phyloP scores from a whole-genome alignment of 441 rosid species.

The Lagerstroemia fauriei region DNA sequence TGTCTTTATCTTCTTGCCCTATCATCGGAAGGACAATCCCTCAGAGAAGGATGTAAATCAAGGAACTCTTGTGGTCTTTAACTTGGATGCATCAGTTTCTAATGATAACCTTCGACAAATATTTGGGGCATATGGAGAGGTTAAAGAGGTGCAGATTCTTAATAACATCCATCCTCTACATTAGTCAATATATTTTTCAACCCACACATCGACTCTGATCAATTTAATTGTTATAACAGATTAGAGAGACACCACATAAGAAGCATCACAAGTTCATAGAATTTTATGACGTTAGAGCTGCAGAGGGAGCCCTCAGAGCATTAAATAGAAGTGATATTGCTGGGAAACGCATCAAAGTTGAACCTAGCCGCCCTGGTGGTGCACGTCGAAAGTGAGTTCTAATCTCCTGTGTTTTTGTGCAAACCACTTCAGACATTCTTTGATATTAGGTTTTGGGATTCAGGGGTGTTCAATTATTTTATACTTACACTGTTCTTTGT shows the following conservation, averaged over 20 bases:
- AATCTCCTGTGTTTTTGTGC: background rate
- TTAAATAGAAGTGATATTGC: conserved; percentile 82
- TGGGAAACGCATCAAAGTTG: conserved; percentile 88
- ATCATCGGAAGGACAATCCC: conserved; percentile 67
- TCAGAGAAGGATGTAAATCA: conserved; percentile 85
- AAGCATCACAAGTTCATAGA: conserved; percentile 81
- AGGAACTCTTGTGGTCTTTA: conserved; percentile 82
- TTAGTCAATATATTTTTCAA: background rate
- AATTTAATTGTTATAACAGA: conserved; percentile 47
- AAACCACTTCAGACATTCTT: background rate
- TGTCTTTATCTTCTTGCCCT: conserved; percentile 18
- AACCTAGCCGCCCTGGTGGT: conserved; percentile 93
- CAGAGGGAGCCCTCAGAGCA: conserved; percentile 77
- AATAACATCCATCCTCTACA: background rate
- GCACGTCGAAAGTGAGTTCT: conserved; percentile 70
- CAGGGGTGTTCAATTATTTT: background rate
- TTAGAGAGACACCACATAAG: conserved; percentile 83
- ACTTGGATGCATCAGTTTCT: conserved; percentile 78
- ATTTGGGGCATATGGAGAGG: conserved; percentile 81
- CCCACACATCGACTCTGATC: background rate
- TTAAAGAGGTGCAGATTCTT: conserved; percentile 60
- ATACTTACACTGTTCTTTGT: background rate
- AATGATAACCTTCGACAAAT: conserved; percentile 74
- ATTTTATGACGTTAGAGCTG: conserved; percentile 82
- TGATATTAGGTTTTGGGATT: background rate